These are phyloP conservation scores for Gossypium davidsonii DNA, from an alignment of 441 rosid genomes.

Conservation along the genomic window DNA sequence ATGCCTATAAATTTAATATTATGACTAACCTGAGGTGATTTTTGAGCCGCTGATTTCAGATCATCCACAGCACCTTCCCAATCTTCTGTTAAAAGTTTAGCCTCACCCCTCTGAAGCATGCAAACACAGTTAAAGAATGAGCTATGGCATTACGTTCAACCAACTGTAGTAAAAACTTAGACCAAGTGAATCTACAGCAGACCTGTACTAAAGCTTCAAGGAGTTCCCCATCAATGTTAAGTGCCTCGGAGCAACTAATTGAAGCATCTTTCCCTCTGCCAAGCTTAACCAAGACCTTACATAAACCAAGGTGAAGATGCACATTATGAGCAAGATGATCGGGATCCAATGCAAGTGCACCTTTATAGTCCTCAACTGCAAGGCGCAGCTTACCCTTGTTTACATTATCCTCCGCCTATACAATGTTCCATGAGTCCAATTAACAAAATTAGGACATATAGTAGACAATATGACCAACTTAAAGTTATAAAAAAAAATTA, in stretches of 20 bases:
- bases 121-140: slow-evolving; percentile 3
- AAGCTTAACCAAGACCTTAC: slow-evolving; percentile 82
- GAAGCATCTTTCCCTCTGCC: slow-evolving; percentile 90
- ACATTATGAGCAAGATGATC: slow-evolving; percentile 78
- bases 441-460: not conserved
- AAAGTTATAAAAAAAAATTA: not conserved
- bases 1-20: not conserved
- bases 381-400: slow-evolving; percentile 81
- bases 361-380: slow-evolving; percentile 80
- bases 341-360: slow-evolving; percentile 84
- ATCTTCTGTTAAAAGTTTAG: slow-evolving; percentile 81
- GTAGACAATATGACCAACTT: not conserved
- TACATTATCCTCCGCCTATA: slow-evolving; percentile 87
- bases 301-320: slow-evolving; percentile 88
- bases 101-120: slow-evolving; percentile 71
- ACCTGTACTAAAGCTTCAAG: slow-evolving; percentile 86
- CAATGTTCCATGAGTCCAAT: not conserved
- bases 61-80: slow-evolving; percentile 98
- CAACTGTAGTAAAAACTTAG: not conserved
- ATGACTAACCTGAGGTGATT: slow-evolving; percentile 72
- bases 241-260: slow-evolving; percentile 71
- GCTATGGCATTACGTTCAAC: not conserved
- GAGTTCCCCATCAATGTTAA: slow-evolving; percentile 68
- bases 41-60: slow-evolving; percentile 74
- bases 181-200: slow-evolving; percentile 12